Evolutionary conservation across 805 yeast genomes (phyloP).

Genomic region (Cyberlindnera americana): DNA sequence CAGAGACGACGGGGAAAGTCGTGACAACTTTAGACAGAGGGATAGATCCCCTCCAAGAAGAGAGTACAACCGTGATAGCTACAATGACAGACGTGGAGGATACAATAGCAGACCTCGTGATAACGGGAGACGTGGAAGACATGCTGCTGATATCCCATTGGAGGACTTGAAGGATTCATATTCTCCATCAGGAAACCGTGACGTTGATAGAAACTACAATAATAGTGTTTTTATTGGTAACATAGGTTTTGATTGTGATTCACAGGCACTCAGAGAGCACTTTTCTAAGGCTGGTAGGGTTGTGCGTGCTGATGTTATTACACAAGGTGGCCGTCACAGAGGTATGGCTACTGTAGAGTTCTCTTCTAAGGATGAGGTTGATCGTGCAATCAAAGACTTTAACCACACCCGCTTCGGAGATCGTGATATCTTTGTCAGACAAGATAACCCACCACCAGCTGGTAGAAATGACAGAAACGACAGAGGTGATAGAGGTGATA

Average conservation of each 20-base stretch:
- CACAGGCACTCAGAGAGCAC: conserved; percentile 54
- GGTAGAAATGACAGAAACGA: conserved; percentile 9
- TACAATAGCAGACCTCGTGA: background rate
- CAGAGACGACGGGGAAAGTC: conserved; percentile 10
- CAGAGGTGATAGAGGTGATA: conserved; percentile 13
- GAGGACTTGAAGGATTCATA: conserved; percentile 30
- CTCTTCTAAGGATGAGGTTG: conserved; percentile 58
- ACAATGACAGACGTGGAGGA: conserved; percentile 1
- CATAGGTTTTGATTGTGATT: conserved; percentile 60
- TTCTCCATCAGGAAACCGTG: conserved; percentile 28
- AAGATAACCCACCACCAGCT: conserved; percentile 81
- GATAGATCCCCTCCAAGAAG: conserved; percentile 26
- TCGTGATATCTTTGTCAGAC: conserved; percentile 84
- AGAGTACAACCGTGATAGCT: conserved; percentile 14
- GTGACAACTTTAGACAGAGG: conserved; percentile 7
- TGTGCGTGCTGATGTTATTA: conserved; percentile 78
- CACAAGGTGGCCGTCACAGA: conserved; percentile 73
- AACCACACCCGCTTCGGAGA: conserved; percentile 65
- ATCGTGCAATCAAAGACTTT: conserved; percentile 63
- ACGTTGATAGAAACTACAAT: conserved; percentile 54
- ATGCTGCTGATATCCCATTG: conserved; percentile 14
- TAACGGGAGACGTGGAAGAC: background rate
- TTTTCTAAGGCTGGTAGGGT: conserved; percentile 63
- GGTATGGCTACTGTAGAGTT: conserved; percentile 94
- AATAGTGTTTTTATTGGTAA: conserved; percentile 74